Base-by-base conservation (phyloP, 1,139 yeast genomes). In the Geotrichum carabidarum region DNA sequence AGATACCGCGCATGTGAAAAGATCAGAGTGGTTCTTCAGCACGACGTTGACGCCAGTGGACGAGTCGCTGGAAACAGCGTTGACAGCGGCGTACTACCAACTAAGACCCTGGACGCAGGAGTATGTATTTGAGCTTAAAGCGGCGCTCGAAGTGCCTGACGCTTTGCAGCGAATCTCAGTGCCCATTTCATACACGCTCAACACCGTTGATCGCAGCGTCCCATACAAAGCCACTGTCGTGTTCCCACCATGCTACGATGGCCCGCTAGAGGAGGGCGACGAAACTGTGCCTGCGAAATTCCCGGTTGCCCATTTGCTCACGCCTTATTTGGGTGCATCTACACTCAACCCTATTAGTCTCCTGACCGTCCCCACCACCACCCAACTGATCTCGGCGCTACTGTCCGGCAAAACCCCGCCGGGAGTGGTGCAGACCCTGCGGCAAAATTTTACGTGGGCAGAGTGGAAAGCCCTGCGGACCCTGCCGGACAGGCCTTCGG, bases 11-110 rank as follows among this genome's bases (percentile, higher is more conserved):
- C 60, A 60, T 44, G 73, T 72, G 2, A 59, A 62, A 18, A 56
- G 68, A 12, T 60, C 69, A 12, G 62, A 63, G 7, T 73, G 76
- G 76, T 70, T 71, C 50, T 71, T 69, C 54, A 55, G 63, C 4
- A 58, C 64, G 14, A 63, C 72, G 0, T 50, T 68, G 50, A 65
- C 73, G 1, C 76, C 76, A 0, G 58, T 68, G 14, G 70, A 67
- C 38, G 70, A 71, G 1, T 62, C 62, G 5, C 62, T 72, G 55
- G 74, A 70, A 37, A 59, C 53, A 6, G 65, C 63, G 2, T 50
- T 71, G 2, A 62, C 57, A 40, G 54, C 55, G 15, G 70, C 72
- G 8, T 70, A 57, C 41, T 51, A 54, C 34, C 62, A 60, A 36
- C 62, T 65, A 48, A 57, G 61, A 49, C 74, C 74, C 1, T 71